phyloP scores from a whole-genome alignment of 75 land plant species.

The Pinus tabuliformis region DNA sequence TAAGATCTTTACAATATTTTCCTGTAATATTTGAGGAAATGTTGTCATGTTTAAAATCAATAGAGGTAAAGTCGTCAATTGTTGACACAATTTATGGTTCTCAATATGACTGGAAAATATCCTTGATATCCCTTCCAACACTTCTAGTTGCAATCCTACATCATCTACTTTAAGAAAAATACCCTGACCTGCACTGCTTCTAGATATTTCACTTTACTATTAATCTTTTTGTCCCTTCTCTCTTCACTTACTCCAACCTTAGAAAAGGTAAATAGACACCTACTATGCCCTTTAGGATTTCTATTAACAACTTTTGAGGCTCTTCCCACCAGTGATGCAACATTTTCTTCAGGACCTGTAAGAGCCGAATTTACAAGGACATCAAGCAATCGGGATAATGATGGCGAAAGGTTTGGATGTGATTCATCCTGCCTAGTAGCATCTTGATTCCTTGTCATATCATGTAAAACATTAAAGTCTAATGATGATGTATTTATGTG shows the following conservation, averaged over 20 bases:
- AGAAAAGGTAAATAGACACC: constrained; percentile 40
- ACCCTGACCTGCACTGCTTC: constrained; percentile 93
- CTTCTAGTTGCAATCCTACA: constrained; percentile 71
- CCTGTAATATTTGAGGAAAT: constrained; percentile 80
- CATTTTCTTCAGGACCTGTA: constrained; percentile 58
- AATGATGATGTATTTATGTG: not conserved
- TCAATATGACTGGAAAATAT: constrained; percentile 89
- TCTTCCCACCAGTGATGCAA: constrained; percentile 18
- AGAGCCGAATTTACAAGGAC: constrained; percentile 85
- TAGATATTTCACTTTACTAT: constrained; percentile 75
- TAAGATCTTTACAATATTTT: constrained; percentile 83
- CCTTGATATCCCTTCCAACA: constrained; percentile 84
- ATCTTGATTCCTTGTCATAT: not conserved
- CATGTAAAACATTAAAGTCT: constrained; percentile 17
- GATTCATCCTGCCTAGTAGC: constrained; percentile 10
- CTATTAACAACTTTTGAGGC: constrained; percentile 26
- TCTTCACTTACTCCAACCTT: constrained; percentile 41
- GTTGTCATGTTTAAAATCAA: constrained; percentile 86
- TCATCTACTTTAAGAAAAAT: constrained; percentile 85
- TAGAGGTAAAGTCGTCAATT: constrained; percentile 84
- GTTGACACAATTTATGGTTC: constrained; percentile 91
- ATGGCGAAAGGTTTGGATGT: constrained; percentile 39
- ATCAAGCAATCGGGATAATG: constrained; percentile 82
- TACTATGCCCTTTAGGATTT: constrained; percentile 33
- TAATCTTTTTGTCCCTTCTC: constrained; percentile 56